Evolutionary conservation across 306 rosid genomes (phyloP).

Genomic region (Crotalaria pallida): DNA sequence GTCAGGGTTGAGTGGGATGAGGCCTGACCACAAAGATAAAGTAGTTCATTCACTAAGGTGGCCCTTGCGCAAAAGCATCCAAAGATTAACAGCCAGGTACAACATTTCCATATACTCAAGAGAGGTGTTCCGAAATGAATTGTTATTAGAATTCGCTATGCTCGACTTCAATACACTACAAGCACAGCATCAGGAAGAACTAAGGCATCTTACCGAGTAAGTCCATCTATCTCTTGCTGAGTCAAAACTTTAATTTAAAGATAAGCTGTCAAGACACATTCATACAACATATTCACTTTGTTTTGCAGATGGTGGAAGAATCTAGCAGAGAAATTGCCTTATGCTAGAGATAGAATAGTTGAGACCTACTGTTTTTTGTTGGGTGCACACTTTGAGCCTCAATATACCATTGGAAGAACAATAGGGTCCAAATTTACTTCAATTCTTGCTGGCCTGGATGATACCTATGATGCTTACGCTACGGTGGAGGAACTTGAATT

Average conservation of each 20-base stretch:
- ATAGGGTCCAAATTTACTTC: not conserved
- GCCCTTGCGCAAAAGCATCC: not conserved
- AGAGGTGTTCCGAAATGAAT: not conserved
- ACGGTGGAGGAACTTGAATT: slow-evolving; percentile 26
- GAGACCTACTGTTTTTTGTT: slow-evolving; percentile 4
- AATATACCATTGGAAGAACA: slow-evolving; percentile 1
- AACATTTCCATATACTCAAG: not conserved
- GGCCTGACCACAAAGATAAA: not conserved
- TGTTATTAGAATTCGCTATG: not conserved
- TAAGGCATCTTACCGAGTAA: not conserved
- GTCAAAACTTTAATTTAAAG: no score
- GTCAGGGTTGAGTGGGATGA: not conserved
- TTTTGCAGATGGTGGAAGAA: slow-evolving; percentile 28
- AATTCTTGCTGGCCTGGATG: not conserved
- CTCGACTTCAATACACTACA: slow-evolving; percentile 3
- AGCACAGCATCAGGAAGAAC: not conserved
- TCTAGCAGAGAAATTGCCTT: not conserved
- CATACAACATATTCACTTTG: not conserved
- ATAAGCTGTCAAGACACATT: not conserved
- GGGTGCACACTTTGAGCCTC: not conserved
- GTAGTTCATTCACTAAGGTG: not conserved
- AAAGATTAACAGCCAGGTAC: not conserved
- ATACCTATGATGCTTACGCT: slow-evolving; percentile 26
- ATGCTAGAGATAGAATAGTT: slow-evolving; percentile 17
- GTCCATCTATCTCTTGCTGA: not conserved